Evolutionary conservation across 495 filamentous ascomycete genomes (phyloP), one percentile per base, ranked within the genome.

Genomic region (Penicillium paxilli): DNA sequence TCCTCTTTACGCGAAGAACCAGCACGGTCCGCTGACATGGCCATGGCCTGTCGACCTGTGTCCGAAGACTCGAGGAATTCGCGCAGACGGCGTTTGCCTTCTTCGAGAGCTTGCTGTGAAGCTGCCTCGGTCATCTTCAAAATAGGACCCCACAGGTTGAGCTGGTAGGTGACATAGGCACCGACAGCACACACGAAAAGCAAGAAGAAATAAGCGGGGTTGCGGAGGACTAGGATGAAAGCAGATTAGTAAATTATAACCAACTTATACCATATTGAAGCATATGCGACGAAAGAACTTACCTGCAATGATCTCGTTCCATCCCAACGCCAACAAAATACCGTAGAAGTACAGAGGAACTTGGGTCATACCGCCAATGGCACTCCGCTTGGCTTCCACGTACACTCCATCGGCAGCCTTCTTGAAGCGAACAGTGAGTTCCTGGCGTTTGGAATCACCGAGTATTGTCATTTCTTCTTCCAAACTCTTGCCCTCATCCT

Each of bases 361-460:
- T 72, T 98, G 92, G 3, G 91, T 90, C 58, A 98, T 88, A 52
- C 93, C 92, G 38, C 94, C 94, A 64, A 98, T 96, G 28, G 94
- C 93, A 71, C 91, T 90, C 41, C 94, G 83, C 80, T 97, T 98
- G 26, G 94, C 94, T 71, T 98, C 94, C 35, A 98, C 92, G 58
- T 93, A 98, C 2, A 98, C 92, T 0, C 91, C 94, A 65, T 98
- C 94, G 14, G 94, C 94, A 56, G 89, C 90, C 77, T 97, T 96
- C 80, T 96, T 96, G 76, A 98, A 98, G 55, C 94, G 80, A n/a
- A 92, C 86, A 11, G 89, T 87, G 49, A 98, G 80, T 69, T 98
- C 94, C 63, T 91, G 87, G 49, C 85, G 81, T 62, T 97, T 97
- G 33, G 83, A 79, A 65, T 98, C 94, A 54, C 85, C 85, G 25